Percentiles rank a stretch among this genome's conserved stretches.
These are phyloP conservation scores for Trifolium pratense DNA, from an alignment of 306 rosid genomes.

Conservation along the genomic window DNA sequence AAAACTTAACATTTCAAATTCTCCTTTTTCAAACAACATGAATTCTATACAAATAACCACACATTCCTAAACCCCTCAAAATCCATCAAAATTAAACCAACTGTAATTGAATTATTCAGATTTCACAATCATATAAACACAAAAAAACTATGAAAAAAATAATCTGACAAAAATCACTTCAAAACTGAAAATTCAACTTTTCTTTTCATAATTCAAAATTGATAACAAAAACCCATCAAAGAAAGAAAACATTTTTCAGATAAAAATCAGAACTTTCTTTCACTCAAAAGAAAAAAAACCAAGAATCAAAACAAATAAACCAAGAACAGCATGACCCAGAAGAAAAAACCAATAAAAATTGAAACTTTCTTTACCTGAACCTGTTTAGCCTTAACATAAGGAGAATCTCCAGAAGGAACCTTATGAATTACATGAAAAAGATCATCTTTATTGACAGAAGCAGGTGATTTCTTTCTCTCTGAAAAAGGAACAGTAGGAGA, in stretches of 20 bases:
- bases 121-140: background rate
- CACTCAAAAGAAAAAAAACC: constrained; percentile 32
- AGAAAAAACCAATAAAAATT: background rate
- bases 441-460: constrained; percentile 53
- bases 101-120: background rate
- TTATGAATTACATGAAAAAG: constrained; percentile 75
- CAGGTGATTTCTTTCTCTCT: constrained; percentile 60
- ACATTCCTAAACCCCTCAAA: background rate
- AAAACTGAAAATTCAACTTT: background rate
- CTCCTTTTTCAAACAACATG: background rate
- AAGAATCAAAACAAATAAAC: constrained; percentile 33
- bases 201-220: background rate
- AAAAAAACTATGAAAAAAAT: background rate
- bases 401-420: constrained; percentile 92
- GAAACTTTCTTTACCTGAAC: constrained; percentile 68
- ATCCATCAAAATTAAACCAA: background rate
- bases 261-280: background rate
- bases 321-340: constrained; percentile 33
- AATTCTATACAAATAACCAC: constrained; percentile 18
- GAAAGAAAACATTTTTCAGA: background rate
- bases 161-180: background rate
- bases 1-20: constrained; percentile 19
- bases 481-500: constrained; percentile 56
- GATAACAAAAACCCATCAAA: constrained; percentile 17
- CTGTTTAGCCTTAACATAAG: constrained; percentile 90